A percentile compares a stretch with the other conserved stretches of the same genome.
These are phyloP conservation scores for Trametes polyzona DNA, from an alignment of 1,284 basidiomycete genomes.

Conservation along the genomic window DNA sequence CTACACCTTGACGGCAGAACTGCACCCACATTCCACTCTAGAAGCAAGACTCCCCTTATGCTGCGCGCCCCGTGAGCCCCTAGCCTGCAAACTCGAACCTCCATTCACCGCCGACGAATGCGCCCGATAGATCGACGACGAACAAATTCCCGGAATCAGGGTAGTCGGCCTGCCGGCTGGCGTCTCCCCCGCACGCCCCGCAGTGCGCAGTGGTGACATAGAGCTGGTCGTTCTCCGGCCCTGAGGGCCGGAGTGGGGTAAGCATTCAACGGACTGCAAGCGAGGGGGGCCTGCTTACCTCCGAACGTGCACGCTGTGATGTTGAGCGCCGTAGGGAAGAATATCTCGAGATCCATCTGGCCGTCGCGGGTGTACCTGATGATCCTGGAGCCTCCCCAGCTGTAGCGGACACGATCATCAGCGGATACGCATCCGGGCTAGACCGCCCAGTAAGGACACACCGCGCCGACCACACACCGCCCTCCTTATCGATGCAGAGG, in stretches of 20 bases:
- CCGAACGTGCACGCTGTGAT: constrained; percentile 73
- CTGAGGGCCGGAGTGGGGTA: constrained; percentile 35
- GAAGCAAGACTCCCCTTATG: constrained; percentile 5
- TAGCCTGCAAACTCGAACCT: constrained; percentile 41
- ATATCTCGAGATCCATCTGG: constrained; percentile 54
- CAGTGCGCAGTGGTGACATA: constrained; percentile 73
- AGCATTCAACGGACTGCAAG: not conserved
- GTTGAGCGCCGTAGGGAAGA: constrained; percentile 61
- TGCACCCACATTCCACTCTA: constrained; percentile 10
- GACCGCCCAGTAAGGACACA: constrained; percentile 34
- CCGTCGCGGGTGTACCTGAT: constrained; percentile 58
- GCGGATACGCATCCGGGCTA: constrained; percentile 8
- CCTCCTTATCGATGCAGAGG: constrained; percentile 64
- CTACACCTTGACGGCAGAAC: constrained; percentile 3
- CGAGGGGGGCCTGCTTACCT: constrained; percentile 42
- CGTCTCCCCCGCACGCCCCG: constrained; percentile 56
- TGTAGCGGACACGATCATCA: constrained; percentile 32
- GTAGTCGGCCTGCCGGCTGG: constrained; percentile 50
- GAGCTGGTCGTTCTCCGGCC: constrained; percentile 62
- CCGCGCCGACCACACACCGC: constrained; percentile 72
- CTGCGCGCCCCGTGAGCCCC: constrained; percentile 10
- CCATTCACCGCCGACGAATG: constrained; percentile 50
- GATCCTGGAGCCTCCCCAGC: constrained; percentile 67
- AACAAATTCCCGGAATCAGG: constrained; percentile 71
- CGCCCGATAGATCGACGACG: constrained; percentile 59